Evolutionary conservation across 148 eudicot species (phyloP).

Genomic region (Fallopia convolvulus): DNA sequence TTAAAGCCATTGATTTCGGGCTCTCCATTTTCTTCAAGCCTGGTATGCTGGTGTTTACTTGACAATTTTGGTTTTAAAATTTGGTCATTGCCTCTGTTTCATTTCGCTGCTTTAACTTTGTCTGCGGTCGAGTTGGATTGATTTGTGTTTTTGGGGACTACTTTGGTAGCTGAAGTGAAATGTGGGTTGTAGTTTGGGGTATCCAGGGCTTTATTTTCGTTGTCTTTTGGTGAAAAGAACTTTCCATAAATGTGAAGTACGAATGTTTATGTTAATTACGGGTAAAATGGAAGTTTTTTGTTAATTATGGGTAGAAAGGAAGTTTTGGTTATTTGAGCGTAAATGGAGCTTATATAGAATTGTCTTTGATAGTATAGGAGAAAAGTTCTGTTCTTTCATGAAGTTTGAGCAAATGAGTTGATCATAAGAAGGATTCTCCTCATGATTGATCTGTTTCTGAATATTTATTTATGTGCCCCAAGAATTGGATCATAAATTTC

Average conservation of each 20-base stretch:
- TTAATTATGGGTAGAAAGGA: background rate
- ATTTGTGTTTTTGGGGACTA: background rate
- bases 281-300: background rate
- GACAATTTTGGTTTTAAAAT: background rate
- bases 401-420: background rate
- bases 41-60: constrained; percentile 28
- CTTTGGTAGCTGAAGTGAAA: background rate
- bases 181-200: constrained; percentile 6
- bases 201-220: background rate
- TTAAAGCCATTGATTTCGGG: constrained; percentile 96
- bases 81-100: background rate
- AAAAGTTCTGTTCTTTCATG: background rate
- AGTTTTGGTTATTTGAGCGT: background rate
- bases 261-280: background rate
- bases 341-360: background rate
- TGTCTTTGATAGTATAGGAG: background rate
- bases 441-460: background rate
- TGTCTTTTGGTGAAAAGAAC: background rate
- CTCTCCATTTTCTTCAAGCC: constrained; percentile 92
- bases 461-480: background rate
- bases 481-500: background rate
- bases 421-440: background rate
- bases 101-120: background rate
- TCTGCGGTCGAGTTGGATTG: background rate
- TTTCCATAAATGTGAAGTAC: background rate